These are phyloP conservation scores for Phialocephala sp. DNA, from an alignment of 2,329 filamentous ascomycete genomes.

Conservation along the genomic window DNA sequence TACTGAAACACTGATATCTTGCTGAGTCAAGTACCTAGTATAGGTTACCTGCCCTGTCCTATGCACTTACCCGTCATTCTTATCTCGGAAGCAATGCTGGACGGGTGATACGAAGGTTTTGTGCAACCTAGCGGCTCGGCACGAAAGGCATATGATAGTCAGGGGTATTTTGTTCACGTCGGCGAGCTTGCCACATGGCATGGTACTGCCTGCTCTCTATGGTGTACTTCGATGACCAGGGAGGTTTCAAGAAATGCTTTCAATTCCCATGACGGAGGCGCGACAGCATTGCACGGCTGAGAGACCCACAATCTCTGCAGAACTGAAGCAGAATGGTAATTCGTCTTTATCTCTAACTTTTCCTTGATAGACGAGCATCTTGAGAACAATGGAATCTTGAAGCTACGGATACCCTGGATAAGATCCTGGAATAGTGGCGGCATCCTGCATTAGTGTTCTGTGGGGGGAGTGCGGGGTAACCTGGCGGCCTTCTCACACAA, in stretches of 20 bases:
- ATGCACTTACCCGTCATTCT: background rate
- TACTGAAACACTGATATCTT: too few species aligned
- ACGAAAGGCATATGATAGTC: background rate
- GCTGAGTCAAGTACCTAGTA: background rate
- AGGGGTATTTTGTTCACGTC: background rate
- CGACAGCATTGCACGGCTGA: too few species aligned
- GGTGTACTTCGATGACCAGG: background rate
- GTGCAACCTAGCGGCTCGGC: background rate
- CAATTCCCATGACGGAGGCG: too few species aligned
- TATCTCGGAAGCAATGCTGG: background rate
- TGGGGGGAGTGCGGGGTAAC: constrained; percentile 8
- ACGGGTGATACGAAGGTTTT: background rate
- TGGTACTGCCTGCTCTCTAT: background rate
- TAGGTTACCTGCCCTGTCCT: background rate
- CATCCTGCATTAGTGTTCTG: background rate
- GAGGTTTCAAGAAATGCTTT: too few species aligned
- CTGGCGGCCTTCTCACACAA: background rate
- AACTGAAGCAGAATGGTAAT: too few species aligned
- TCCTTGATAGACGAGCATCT: background rate
- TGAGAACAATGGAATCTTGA: background rate
- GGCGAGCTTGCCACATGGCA: background rate
- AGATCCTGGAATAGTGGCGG: background rate
- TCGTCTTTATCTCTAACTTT: too few species aligned
- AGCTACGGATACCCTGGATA: background rate
- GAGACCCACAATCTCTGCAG: too few species aligned